Evolutionary conservation across 305 asterid genomes (phyloP).

Genomic region (Vinca major): DNA sequence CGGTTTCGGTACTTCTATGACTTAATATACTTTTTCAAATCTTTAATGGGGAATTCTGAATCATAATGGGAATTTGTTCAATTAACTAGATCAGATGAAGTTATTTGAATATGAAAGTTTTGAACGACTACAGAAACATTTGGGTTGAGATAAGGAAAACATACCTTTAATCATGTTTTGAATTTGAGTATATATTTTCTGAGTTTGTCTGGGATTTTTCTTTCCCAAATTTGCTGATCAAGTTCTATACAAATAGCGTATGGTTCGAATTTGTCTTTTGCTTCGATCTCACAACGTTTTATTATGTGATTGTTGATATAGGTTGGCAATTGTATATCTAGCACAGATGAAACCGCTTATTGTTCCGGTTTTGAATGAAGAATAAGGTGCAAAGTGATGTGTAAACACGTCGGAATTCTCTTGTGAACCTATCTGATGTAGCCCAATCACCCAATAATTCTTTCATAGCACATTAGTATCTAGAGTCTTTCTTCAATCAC

Average conservation of each 20-base stretch:
- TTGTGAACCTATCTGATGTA: neutral
- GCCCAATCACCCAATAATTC: slow-evolving; percentile 2
- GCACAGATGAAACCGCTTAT: slow-evolving; percentile 89
- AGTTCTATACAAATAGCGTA: too few species aligned
- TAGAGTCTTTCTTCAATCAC: slow-evolving; percentile 3
- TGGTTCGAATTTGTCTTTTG: too few species aligned
- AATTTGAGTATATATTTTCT: too few species aligned
- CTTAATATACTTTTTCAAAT: neutral
- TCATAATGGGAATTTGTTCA: neutral
- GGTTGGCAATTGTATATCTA: slow-evolving; percentile 90
- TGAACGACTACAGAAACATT: neutral
- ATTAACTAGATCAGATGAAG: neutral
- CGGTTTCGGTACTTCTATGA: neutral
- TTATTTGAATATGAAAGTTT: neutral
- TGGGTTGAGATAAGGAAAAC: neutral
- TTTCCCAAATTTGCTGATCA: neutral
- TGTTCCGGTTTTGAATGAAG: slow-evolving; percentile 66
- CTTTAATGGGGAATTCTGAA: neutral
- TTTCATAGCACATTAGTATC: neutral
- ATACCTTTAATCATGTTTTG: neutral
- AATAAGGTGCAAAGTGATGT: slow-evolving; percentile 10
- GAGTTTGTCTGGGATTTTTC: neutral
- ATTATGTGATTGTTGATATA: slow-evolving; percentile 22
- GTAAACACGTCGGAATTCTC: neutral
- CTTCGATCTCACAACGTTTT: neutral